phyloP scores from a whole-genome alignment of 192 early-diverging fungal species.

The Lobulomyces angularis region DNA sequence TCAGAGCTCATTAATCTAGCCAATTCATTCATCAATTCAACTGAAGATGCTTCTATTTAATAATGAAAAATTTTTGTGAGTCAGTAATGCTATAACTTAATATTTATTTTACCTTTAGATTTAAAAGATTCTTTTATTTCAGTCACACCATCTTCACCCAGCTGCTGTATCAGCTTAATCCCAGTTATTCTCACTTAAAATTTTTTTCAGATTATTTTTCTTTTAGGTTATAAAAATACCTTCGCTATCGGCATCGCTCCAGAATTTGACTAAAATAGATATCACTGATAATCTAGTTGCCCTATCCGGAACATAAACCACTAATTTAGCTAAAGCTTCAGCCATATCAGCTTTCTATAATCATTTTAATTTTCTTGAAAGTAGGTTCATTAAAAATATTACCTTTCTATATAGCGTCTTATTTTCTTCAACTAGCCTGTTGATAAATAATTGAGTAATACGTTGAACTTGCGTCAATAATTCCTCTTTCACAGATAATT shows the following conservation, averaged over 20 bases:
- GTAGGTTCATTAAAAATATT: not conserved
- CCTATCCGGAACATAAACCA: conserved; percentile 11
- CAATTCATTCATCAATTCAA: conserved; percentile 36
- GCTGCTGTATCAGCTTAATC: conserved; percentile 36
- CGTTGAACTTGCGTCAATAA: not conserved
- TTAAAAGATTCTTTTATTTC: conserved; percentile 34
- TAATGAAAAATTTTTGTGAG: conserved; percentile 1
- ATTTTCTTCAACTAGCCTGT: conserved; percentile 15
- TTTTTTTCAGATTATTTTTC: too few species aligned
- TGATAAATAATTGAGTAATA: conserved; percentile 13
- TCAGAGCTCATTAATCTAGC: conserved; percentile 25
- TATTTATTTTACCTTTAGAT: conserved; percentile 4
- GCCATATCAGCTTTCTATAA: conserved; percentile 38
- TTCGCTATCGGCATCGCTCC: conserved; percentile 42
- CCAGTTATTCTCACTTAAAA: conserved; percentile 28
- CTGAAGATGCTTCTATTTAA: conserved; percentile 1
- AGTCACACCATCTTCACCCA: conserved; percentile 30
- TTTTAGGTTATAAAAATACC: too few species aligned
- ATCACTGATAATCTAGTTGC: conserved; percentile 17
- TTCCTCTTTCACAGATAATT: conserved; percentile 4
- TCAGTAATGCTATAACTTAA: conserved; percentile 3
- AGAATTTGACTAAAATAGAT: conserved; percentile 23
- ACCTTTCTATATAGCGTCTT: conserved; percentile 25
- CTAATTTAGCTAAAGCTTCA: conserved; percentile 25
- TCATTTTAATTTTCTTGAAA: not conserved